Evolutionary conservation across 1,284 basidiomycete species (phyloP), one percentile per base, ranked within the genome.

Genomic region (Cystobasidiaceae sp.): DNA sequence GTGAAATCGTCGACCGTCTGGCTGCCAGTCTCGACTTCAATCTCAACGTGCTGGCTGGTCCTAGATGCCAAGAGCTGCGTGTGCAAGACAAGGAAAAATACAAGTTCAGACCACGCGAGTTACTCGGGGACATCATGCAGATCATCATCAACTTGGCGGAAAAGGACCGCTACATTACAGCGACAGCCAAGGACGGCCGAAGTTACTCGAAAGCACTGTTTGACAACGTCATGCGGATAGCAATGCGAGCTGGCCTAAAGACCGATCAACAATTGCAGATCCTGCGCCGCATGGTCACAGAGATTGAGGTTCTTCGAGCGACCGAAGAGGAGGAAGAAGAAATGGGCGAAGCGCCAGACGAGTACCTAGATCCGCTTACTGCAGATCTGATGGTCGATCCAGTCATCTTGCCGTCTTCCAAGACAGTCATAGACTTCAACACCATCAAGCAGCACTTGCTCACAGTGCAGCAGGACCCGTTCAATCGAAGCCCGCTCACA

Each of bases 21-120:
- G 94, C 96, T 3, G 93, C 93, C 0, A 97, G 97, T 90, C 79
- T 99, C 71, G 89, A 97, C 76, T 94, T 94, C 80, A 97, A 97
- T 74, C 81, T 99, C 25, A 86, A 89, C 56, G 86, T 87, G 5
- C 85, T 99, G 28, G 90, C 88, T 27, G 96, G 96, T 0, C 91
- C 93, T 2, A 83, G 83, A 67, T 91, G 85, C 75, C 76, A 78
- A 68, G 86, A 93, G 33, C 83, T 99, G 23, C 87, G 84, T 70
- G 90, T 98, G 61, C 83, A 86, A 70, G 87, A 97, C 61, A 86
- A 87, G 7, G 89, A 94, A 71, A 90, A 91, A 76, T 89, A 90
- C 77, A 85, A 85, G 67, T 99, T 97, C 80, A 85, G 90, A 68
- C 93, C 94, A 0, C 87, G 84, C 73, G 82, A 82, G 49, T 81